These are phyloP conservation scores for Xylaria nigripes DNA, from an alignment of 495 filamentous ascomycete species.

Conservation along the genomic window DNA sequence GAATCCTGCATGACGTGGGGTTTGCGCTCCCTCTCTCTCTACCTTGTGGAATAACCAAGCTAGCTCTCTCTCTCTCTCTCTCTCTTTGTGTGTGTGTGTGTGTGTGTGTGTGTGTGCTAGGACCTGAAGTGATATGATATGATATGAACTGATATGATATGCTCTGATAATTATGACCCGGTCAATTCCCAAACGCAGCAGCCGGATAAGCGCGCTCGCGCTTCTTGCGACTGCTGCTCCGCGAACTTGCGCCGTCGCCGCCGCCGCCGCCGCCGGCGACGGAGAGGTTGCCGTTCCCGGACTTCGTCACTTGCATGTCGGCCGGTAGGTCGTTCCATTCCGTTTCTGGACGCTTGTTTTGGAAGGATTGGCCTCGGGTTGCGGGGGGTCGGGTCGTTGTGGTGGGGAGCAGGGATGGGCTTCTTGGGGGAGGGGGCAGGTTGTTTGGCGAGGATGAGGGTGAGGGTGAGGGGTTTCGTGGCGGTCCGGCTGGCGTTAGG, in stretches of 20 bases:
- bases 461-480: not conserved
- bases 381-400: constrained; percentile 13
- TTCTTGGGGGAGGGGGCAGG: not conserved
- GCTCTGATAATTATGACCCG: too few species aligned
- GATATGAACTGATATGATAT: too few species aligned
- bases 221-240: constrained; percentile 43
- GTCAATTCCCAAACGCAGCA: constrained; percentile 41
- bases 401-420: not conserved
- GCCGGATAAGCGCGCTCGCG: constrained; percentile 43
- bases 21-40: too few species aligned
- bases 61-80: too few species aligned
- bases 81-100: too few species aligned
- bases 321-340: constrained; percentile 52
- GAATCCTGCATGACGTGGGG: too few species aligned
- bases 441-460: not conserved
- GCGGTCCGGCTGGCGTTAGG: not conserved
- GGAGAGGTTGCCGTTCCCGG: not conserved
- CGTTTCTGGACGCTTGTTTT: constrained; percentile 41
- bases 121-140: too few species aligned
- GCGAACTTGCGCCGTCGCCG: constrained; percentile 40
- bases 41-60: too few species aligned
- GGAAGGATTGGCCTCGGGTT: constrained; percentile 38
- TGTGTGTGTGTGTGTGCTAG: too few species aligned
- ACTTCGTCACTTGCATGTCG: constrained; percentile 34
- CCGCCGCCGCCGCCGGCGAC: constrained; percentile 28